Evolutionary conservation across 2,329 filamentous ascomycete species (phyloP).

Genomic region (Fonsecaea nubica): DNA sequence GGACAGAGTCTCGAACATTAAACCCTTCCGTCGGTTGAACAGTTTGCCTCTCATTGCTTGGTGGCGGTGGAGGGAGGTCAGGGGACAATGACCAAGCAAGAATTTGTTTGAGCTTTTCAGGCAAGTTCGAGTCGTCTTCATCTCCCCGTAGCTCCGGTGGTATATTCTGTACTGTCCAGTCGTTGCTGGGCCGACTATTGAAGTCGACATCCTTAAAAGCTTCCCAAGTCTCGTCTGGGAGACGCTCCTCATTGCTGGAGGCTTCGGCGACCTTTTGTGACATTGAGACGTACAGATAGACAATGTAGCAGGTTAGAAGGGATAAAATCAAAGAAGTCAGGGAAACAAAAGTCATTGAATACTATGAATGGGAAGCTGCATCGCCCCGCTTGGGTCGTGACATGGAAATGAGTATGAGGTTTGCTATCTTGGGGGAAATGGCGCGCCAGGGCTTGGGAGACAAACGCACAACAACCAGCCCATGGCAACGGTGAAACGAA

Average conservation of each 20-base stretch:
- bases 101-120: conserved; percentile 33
- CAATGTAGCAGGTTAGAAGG: conserved; percentile 4
- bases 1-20: neutral
- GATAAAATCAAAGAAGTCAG: conserved; percentile 14
- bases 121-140: conserved; percentile 24
- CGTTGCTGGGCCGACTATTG: conserved; percentile 14
- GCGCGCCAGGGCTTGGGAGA: neutral
- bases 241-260: neutral
- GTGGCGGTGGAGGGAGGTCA: conserved; percentile 1
- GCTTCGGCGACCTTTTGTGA: neutral
- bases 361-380: neutral
- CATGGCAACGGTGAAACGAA: conserved; percentile 10
- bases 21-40: neutral
- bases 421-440: neutral
- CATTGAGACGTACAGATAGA: conserved; percentile 18
- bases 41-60: neutral
- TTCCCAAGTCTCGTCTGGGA: conserved; percentile 12
- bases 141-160: conserved; percentile 29
- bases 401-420: conserved; percentile 2
- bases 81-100: conserved; percentile 32
- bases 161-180: conserved; percentile 25
- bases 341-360: conserved; percentile 19
- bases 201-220: conserved; percentile 20
- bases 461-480: conserved; percentile 17
- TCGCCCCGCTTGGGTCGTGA: neutral